Evolutionary conservation across 2,329 filamentous ascomycete genomes (phyloP).

Genomic region (Neonectria coccinea): DNA sequence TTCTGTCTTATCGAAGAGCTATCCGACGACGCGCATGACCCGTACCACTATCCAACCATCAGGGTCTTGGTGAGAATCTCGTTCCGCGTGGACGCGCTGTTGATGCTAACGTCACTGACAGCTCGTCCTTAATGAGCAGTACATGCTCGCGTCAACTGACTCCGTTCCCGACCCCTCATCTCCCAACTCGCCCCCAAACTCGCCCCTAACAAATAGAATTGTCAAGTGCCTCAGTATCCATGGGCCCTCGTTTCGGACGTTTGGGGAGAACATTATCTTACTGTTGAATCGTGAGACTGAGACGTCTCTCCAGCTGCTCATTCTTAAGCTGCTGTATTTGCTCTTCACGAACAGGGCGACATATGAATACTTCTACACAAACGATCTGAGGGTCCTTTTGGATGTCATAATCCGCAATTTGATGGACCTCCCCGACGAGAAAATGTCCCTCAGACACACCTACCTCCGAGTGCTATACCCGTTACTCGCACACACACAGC

Average conservation of each 20-base stretch:
- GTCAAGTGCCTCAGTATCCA: slow-evolving; percentile 89
- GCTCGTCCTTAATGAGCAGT: slow-evolving; percentile 98
- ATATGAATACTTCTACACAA: slow-evolving; percentile 98
- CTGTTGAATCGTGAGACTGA: slow-evolving; percentile 95
- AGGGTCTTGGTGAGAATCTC: slow-evolving; percentile 79
- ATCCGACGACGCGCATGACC: slow-evolving; percentile 88
- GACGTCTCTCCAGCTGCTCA: slow-evolving; percentile 93
- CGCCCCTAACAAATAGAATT: slow-evolving; percentile 86
- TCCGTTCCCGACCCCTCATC: slow-evolving; percentile 54
- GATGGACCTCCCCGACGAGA: slow-evolving; percentile 92
- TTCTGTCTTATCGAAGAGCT: slow-evolving; percentile 89
- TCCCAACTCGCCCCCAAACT: slow-evolving; percentile 47
- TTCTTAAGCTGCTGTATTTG: slow-evolving; percentile 93
- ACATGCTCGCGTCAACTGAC: slow-evolving; percentile 82
- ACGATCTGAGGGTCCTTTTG: slow-evolving; percentile 91
- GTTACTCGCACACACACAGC: slow-evolving; percentile 89
- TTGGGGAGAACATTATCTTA: slow-evolving; percentile 97
- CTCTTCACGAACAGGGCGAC: slow-evolving; percentile 93
- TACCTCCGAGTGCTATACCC: slow-evolving; percentile 95
- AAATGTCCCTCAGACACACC: slow-evolving; percentile 82
- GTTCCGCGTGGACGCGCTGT: background rate
- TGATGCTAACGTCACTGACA: slow-evolving; percentile 52
- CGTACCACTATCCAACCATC: slow-evolving; percentile 96
- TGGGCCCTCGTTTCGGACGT: slow-evolving; percentile 87
- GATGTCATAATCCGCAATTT: slow-evolving; percentile 97